Conservation (phyloP, 306 rosid species). For the Urtica urens region DNA sequence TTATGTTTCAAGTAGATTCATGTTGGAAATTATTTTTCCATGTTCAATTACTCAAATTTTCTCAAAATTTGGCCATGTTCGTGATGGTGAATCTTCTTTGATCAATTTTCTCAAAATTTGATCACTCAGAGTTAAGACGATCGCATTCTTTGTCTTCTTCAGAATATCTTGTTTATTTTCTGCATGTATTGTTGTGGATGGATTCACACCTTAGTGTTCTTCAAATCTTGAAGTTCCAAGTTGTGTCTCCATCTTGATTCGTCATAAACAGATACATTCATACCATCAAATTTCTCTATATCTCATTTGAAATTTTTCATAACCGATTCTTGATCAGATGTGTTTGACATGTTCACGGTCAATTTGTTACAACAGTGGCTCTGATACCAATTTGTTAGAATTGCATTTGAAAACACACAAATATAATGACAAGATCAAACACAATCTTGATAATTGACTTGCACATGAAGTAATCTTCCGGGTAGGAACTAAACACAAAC, state of each 20-base stretch:
- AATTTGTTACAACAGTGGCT: no score
- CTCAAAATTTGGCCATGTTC: neutral
- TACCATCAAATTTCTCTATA: no score
- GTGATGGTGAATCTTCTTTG: neutral
- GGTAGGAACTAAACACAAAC: no score
- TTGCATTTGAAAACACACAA: constrained; percentile 1
- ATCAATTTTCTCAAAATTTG: neutral
- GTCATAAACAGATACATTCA: neutral
- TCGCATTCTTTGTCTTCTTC: neutral
- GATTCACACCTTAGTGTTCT: neutral
- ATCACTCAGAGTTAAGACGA: neutral
- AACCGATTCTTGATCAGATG: no score
- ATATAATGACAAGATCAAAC: no score
- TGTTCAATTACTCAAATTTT: neutral
- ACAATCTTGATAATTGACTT: no score
- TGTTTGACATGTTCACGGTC: no score
- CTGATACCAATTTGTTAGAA: no score
- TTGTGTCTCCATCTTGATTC: neutral
- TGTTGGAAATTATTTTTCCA: neutral
- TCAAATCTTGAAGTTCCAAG: neutral
- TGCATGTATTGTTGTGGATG: neutral
- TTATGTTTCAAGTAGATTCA: neutral
- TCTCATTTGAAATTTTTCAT: no score
- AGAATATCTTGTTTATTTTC: neutral
- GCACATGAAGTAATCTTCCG: no score